Evolutionary conservation across 2,329 filamentous ascomycete species (phyloP), one percentile per base, ranked within the genome.

Genomic region (Diaporthe ampelina): DNA sequence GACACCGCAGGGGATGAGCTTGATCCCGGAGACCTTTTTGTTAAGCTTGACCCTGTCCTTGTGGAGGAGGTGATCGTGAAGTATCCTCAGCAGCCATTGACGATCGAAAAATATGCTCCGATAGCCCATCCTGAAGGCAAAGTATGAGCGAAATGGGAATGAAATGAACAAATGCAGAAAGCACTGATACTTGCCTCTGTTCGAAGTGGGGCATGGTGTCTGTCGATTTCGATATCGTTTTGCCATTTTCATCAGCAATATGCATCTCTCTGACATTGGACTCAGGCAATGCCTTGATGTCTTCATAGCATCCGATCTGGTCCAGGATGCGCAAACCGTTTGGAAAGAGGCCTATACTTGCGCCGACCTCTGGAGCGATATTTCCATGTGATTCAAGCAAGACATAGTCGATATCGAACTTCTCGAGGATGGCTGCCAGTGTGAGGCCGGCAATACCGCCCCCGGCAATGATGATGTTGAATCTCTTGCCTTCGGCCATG

Each of bases 371-470:
- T 0, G 88, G 87, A 0, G 84, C 83, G 29, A 89, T 84, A 0
- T 82, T 78, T 0, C 75, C 37, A 54, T 85, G 79, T 0, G 81
- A 79, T 75, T 91, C 88, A 0, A 90, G 81, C 0, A 90, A 73
- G 2, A 88, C 74, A 77, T 85, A 90, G 76, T 89, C 85, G 72
- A 90, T 85, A 48, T 78, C 79, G 56, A 84, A 80, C 54, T 79
- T 78, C 70, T 89, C 83, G 45, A 74, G 83, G 75, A 84, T 83
- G 58, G 84, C 82, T 7, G 87, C 86, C 21, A 88, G 78, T 0
- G 84, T 81, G 0, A 89, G 79, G 9, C 88, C 88, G 3, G 84
- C 81, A 24, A 89, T 79, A 67, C 86, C 84, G 15, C 86, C 88
- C 19, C 88, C 88, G 1, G 82, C 85, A 52, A 90, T 88, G 69